A percentile compares a stretch with the other conserved stretches of the same genome.
Conservation (phyloP, 495 filamentous ascomycete species). For the Hypomontagnella monticulosa region DNA sequence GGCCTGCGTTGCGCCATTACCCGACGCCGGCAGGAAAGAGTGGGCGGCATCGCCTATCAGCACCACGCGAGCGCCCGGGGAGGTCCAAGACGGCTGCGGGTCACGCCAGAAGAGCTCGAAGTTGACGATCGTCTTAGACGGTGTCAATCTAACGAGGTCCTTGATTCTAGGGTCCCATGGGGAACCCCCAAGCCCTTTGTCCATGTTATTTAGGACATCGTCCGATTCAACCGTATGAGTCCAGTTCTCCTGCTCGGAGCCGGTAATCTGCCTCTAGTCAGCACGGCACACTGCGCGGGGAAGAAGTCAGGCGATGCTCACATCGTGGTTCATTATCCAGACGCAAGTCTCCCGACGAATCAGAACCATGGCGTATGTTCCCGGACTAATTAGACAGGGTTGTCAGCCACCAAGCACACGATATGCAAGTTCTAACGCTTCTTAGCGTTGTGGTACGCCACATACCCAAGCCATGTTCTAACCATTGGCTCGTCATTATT, state of each 20-base stretch:
- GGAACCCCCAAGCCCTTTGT: constrained; percentile 52
- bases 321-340: constrained; percentile 67
- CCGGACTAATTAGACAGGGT: constrained; percentile 46
- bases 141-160: constrained; percentile 66
- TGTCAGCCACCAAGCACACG: constrained; percentile 14
- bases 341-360: constrained; percentile 60
- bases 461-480: constrained; percentile 55
- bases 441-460: constrained; percentile 5
- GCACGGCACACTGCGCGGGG: not conserved
- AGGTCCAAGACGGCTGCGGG: constrained; percentile 70
- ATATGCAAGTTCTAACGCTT: not conserved
- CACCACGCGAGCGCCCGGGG: constrained; percentile 65
- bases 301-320: constrained; percentile 32
- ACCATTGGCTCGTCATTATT: constrained; percentile 52
- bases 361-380: constrained; percentile 61
- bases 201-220: constrained; percentile 65
- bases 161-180: constrained; percentile 66
- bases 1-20: constrained; percentile 74
- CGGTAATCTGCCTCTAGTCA: constrained; percentile 52
- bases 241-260: constrained; percentile 61
- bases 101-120: constrained; percentile 75
- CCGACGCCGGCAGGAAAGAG: constrained; percentile 72
- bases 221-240: constrained; percentile 60
- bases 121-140: constrained; percentile 66
- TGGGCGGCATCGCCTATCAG: constrained; percentile 75